Conservation (phyloP, 2,329 filamentous ascomycete species). For the Pseudogymnoascus sp. region DNA sequence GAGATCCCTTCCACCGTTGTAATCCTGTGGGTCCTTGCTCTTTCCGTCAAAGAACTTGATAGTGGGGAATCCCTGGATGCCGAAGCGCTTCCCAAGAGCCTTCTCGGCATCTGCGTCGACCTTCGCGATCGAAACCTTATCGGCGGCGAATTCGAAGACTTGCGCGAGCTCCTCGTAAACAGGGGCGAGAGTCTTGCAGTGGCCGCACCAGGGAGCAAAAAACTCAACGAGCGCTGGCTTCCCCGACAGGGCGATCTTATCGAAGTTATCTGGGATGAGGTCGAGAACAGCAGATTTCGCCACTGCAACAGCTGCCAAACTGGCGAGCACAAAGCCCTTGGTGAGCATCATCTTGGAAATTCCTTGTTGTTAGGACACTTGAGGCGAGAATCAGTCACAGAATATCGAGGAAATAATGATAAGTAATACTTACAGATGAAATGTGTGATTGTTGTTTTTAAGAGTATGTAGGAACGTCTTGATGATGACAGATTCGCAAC, state of each 20-base stretch:
- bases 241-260: constrained; percentile 78
- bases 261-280: constrained; percentile 84
- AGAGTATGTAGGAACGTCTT: not conserved
- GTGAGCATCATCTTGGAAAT: constrained; percentile 33
- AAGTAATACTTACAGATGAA: not conserved
- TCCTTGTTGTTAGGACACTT: constrained; percentile 1
- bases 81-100: constrained; percentile 74
- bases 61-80: constrained; percentile 90
- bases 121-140: constrained; percentile 81
- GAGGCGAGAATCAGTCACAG: not conserved
- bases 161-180: constrained; percentile 84
- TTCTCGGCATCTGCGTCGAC: constrained; percentile 91
- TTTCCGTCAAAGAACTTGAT: constrained; percentile 97
- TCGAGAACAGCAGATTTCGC: constrained; percentile 82
- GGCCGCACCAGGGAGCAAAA: constrained; percentile 97
- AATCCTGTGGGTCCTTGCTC: constrained; percentile 75
- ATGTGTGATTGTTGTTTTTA: not conserved
- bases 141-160: constrained; percentile 61
- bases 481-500: constrained; percentile 4
- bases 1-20: constrained; percentile 77
- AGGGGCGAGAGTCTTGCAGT: constrained; percentile 96
- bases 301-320: constrained; percentile 45
- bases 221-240: constrained; percentile 97
- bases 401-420: not conserved
- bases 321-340: constrained; percentile 51